Conservation (phyloP, 1,284 basidiomycete genomes). For the Takashimella koratensis region DNA sequence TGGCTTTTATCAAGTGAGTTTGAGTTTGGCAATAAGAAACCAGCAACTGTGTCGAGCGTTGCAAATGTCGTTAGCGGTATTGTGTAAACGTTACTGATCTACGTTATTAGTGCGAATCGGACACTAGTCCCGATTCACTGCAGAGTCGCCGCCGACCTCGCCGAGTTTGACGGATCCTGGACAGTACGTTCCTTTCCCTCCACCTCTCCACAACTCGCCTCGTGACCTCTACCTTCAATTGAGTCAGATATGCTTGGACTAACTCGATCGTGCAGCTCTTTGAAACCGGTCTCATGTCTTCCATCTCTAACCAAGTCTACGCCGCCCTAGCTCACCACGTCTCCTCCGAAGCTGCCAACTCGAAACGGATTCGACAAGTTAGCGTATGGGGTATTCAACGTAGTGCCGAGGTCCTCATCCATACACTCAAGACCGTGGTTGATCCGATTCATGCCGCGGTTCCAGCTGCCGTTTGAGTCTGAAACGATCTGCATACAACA, state of each 20-base stretch:
- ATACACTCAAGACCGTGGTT: constrained; percentile 59
- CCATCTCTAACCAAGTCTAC: constrained; percentile 58
- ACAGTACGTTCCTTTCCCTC: constrained; percentile 66
- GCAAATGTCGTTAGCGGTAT: too few relatives aligned
- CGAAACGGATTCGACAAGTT: constrained; percentile 78
- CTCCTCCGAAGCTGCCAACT: constrained; percentile 72
- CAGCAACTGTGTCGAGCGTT: too few relatives aligned
- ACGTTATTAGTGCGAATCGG: constrained; percentile 65
- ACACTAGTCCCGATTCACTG: constrained; percentile 90
- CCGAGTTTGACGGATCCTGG: constrained; percentile 84
- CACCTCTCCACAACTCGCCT: too few relatives aligned
- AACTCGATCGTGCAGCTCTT: constrained; percentile 38
- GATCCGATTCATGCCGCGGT: constrained; percentile 39
- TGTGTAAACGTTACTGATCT: not conserved
- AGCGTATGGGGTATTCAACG: constrained; percentile 75
- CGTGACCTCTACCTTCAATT: too few relatives aligned
- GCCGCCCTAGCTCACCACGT: constrained; percentile 90
- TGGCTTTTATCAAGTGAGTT: constrained; percentile 94
- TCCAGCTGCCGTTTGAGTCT: not conserved
- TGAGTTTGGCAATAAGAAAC: constrained; percentile 3
- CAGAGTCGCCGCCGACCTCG: constrained; percentile 70
- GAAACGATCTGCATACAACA: too few relatives aligned
- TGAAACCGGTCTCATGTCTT: constrained; percentile 44
- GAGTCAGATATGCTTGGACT: too few relatives aligned
- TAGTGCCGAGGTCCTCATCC: constrained; percentile 63